These are phyloP conservation scores for Chrysoporthe puriensis DNA, from an alignment of 2,329 filamentous ascomycete species.

Conservation along the genomic window DNA sequence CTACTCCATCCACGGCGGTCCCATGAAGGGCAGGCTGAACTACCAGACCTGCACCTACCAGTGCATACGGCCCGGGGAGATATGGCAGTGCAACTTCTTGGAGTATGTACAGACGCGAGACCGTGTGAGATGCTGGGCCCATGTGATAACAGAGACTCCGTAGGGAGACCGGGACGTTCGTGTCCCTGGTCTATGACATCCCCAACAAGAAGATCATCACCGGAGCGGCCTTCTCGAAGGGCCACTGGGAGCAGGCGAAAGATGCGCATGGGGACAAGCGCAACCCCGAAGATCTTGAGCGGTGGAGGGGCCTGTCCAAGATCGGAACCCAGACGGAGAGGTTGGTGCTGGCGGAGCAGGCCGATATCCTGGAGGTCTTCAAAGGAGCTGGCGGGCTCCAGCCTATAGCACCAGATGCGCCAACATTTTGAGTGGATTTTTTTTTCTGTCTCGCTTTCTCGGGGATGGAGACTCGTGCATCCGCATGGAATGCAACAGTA, in stretches of 20 bases:
- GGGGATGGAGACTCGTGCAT: constrained; percentile 5
- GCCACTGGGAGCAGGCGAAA: constrained; percentile 56
- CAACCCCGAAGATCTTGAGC: constrained; percentile 51
- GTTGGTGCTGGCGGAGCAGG: constrained; percentile 57
- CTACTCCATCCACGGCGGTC: constrained; percentile 63
- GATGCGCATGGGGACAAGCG: constrained; percentile 61
- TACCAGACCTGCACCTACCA: constrained; percentile 59
- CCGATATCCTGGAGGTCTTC: constrained; percentile 53
- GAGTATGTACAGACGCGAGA: constrained; percentile 8
- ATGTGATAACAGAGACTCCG: background rate
- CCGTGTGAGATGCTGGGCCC: too few relatives aligned
- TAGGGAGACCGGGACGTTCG: constrained; percentile 59
- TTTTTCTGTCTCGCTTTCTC: too few relatives aligned
- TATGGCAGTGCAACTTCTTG: constrained; percentile 65
- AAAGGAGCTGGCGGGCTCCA: constrained; percentile 52
- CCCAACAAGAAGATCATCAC: constrained; percentile 52
- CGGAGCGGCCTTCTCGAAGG: constrained; percentile 57
- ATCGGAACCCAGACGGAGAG: constrained; percentile 55
- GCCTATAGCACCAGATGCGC: constrained; percentile 45
- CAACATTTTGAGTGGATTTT: constrained; percentile 17
- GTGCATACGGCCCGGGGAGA: constrained; percentile 59
- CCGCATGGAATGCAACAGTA: background rate
- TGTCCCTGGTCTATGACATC: constrained; percentile 60
- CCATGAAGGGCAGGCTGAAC: constrained; percentile 59
- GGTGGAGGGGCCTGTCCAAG: constrained; percentile 54